These are phyloP conservation scores for Paramecium pentaurelia DNA, from an alignment of 73 alveolate genomes.

Conservation along the genomic window DNA sequence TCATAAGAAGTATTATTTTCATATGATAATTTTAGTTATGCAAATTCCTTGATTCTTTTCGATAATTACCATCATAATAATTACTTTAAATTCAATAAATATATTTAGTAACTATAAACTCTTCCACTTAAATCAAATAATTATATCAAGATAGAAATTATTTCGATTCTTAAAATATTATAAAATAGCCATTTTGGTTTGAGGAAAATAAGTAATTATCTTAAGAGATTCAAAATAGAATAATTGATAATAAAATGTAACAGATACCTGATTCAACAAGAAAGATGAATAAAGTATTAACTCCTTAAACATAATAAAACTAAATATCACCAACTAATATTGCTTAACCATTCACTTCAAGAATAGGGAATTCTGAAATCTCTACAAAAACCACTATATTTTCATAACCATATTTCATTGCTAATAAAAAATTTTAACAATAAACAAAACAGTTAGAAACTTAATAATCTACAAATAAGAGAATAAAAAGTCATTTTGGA, in stretches of 20 bases:
- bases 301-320: not conserved
- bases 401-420: not conserved
- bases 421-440: not conserved
- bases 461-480: not conserved
- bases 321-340: not conserved
- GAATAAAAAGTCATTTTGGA: not conserved
- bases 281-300: not conserved
- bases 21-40: not conserved
- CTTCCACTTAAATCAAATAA: not conserved
- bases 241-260: not conserved
- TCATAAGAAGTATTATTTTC: not conserved
- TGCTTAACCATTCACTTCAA: not conserved
- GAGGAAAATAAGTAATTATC: not conserved
- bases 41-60: slow-evolving; percentile 9
- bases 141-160: not conserved
- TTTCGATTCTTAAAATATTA: not conserved
- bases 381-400: not conserved
- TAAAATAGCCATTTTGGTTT: slow-evolving; percentile 39
- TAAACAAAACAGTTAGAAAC: not conserved
- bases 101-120: not conserved
- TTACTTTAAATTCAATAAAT: not conserved
- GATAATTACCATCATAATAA: not conserved
- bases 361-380: not conserved
- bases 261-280: not conserved
- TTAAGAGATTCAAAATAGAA: not conserved